A percentile compares a stretch with the other conserved stretches of the same genome.
Conservation (phyloP, 2,329 filamentous ascomycete species). For the Fusarium drepaniforme region DNA sequence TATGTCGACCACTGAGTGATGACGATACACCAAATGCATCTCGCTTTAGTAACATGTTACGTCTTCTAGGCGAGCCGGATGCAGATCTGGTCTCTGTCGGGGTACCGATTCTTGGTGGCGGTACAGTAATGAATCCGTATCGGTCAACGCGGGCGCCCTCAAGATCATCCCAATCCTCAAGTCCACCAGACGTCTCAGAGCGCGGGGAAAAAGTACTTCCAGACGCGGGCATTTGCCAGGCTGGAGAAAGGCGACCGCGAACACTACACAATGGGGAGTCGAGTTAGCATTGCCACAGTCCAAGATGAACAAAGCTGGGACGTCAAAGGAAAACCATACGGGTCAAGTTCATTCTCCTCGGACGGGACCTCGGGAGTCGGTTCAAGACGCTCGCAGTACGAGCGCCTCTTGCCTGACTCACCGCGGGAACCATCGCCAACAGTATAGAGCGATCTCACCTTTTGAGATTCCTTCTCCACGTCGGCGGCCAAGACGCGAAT, state of each 20-base stretch:
- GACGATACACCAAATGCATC: conserved; percentile 54
- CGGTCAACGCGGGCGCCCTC: conserved; percentile 72
- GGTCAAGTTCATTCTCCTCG: conserved; percentile 65
- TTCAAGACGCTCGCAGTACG: conserved; percentile 62
- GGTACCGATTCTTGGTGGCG: conserved; percentile 56
- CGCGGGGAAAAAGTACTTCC: conserved; percentile 58
- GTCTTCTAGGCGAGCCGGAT: conserved; percentile 58
- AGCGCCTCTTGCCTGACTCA: conserved; percentile 64
- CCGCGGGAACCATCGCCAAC: conserved; percentile 64
- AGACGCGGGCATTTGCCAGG: conserved; percentile 54
- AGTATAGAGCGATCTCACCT: conserved; percentile 76
- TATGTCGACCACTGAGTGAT: conserved; percentile 53
- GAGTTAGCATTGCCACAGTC: conserved; percentile 48
- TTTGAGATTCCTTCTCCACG: conserved; percentile 73
- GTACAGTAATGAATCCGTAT: conserved; percentile 74
- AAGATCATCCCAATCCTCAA: conserved; percentile 77
- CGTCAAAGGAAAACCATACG: conserved; percentile 67
- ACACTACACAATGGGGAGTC: conserved; percentile 37
- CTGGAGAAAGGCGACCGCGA: conserved; percentile 47
- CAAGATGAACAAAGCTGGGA: conserved; percentile 37
- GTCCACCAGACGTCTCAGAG: conserved; percentile 61
- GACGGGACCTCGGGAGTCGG: conserved; percentile 64
- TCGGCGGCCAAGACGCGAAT: conserved; percentile 67
- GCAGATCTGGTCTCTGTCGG: conserved; percentile 57
- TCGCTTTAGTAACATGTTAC: conserved; percentile 57